Conservation (phyloP, 306 rosid species). For the Bauhinia variegata region DNA sequence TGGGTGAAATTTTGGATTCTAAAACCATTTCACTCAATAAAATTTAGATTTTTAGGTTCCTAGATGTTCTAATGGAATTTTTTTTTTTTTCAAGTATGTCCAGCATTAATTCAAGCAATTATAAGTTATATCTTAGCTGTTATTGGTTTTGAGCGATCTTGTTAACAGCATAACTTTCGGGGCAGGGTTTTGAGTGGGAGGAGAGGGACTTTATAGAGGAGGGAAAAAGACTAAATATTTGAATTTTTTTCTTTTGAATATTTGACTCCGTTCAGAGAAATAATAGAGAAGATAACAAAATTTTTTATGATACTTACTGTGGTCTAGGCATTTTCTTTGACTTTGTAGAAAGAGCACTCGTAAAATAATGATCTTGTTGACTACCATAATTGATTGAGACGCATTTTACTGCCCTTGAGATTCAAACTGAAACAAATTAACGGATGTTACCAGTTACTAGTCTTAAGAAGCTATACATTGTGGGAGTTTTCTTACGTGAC, state of each 20-base stretch:
- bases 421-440: background rate
- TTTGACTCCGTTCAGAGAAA: background rate
- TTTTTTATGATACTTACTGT: too few relatives aligned
- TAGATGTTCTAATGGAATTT: background rate
- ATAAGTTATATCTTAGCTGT: too few relatives aligned
- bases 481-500: background rate
- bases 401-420: background rate
- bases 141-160: too few relatives aligned
- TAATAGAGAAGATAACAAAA: background rate
- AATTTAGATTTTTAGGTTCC: slow-evolving; percentile 15
- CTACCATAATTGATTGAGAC: background rate
- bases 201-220: too few relatives aligned
- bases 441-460: background rate
- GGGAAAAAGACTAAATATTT: too few relatives aligned
- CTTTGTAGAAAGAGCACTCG: background rate
- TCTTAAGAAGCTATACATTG: background rate
- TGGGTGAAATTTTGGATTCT: background rate
- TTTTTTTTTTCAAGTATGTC: too few relatives aligned
- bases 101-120: background rate
- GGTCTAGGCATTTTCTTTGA: too few relatives aligned
- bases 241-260: too few relatives aligned
- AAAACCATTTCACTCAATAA: background rate
- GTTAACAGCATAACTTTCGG: too few relatives aligned
- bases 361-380: background rate
- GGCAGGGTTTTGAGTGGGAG: too few relatives aligned